Base-by-base conservation (phyloP, 2,329 filamentous ascomycete genomes). In the Trichoderma breve region DNA sequence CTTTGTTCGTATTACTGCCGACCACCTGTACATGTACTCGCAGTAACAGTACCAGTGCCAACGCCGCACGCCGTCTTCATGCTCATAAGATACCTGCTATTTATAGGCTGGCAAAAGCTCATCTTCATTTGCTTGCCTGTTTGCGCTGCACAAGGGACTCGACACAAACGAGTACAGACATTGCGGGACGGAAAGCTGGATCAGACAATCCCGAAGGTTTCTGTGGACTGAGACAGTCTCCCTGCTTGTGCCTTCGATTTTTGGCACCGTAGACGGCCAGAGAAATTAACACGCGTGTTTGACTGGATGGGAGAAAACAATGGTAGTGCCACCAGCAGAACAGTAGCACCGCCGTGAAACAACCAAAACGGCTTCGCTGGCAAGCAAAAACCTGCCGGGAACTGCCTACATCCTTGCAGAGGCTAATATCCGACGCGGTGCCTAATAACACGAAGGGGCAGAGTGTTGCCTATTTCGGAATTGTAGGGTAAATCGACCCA, bases 51-150 rank as follows among this genome's bases (percentile, higher is more conserved):
- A 62, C 60, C 34, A 18, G 60, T 39, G 39, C 60, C 12, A 39
- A 14, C 14, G 6, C 57, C 12, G 57, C 18, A 34, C 11, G 24
- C 34, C 51, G 32, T 24, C 63, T 69, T 43, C 18, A 57, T 58
- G 53, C 24, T 26, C 55, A 58, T n/a, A n/a, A 11, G 11, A 47
- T 34, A 26, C 57, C 28, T 61, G 28, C 65, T 69, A 69, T 69
- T 69, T 26, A 69, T 69, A 69, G 65, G 55, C 36, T 51, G 55
- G 28, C 34, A 28, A 51, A 51, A 57, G 32, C 28, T 43, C 55
- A 58, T 69, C 65, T 51, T 69, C 65, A 69, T 69, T 69, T 69
- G 65, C 65, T 55, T 68, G 36, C 36, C 36, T 47, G 36, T 69
- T 47, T 69, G 55, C 55, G 8, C 6, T n/a, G 11, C 51, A 30